phyloP scores from a whole-genome alignment of 257 asterid genomes.

The Nicotiana knightiana region DNA sequence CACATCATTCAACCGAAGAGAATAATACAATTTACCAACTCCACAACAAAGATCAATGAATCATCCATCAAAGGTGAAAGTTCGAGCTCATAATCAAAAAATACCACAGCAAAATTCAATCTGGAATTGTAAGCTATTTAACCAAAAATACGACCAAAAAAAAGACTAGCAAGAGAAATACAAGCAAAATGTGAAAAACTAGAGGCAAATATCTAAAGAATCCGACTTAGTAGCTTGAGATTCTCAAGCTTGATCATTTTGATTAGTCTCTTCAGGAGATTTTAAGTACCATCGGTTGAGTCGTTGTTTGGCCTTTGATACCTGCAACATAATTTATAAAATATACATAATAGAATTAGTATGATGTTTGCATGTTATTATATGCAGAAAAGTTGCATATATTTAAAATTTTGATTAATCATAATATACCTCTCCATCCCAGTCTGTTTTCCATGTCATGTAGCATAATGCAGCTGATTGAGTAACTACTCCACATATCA shows the following conservation, averaged over 20 bases:
- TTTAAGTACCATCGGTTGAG: constrained; percentile 39
- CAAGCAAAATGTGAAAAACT: background rate
- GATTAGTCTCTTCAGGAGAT: constrained; percentile 39
- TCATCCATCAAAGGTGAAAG: background rate
- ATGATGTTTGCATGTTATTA: background rate
- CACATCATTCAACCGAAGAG: background rate
- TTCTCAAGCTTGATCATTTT: constrained; percentile 31
- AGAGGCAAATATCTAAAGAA: background rate
- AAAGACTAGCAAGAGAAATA: background rate
- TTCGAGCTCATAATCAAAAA: background rate
- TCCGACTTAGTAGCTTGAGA: background rate
- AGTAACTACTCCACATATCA: constrained; percentile 52
- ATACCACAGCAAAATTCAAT: background rate
- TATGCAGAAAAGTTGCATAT: background rate
- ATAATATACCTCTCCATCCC: constrained; percentile 47
- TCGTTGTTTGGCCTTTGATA: constrained; percentile 5
- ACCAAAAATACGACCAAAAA: background rate
- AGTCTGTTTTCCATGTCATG: constrained; percentile 72
- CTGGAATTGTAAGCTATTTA: background rate
- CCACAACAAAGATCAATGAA: background rate
- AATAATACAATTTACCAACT: background rate
- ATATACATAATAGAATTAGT: background rate
- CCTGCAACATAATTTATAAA: background rate
- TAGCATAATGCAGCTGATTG: constrained; percentile 62
- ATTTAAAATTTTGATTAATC: background rate